Conservation (phyloP, 192 early-diverging fungal species). For the Coemansia sp. region DNA sequence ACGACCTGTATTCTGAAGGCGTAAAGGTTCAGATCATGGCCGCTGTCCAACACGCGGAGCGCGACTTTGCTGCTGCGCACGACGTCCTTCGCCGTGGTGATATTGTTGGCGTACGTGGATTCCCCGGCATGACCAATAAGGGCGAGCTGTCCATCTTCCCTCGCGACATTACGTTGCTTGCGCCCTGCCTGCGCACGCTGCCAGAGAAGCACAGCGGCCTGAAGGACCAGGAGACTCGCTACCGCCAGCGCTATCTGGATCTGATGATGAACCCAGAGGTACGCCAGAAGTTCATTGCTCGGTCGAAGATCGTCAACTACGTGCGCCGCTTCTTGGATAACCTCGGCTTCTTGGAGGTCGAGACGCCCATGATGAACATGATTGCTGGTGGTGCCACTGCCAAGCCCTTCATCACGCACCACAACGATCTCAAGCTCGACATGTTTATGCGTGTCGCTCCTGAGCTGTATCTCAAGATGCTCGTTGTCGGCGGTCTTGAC, state of each 20-base stretch:
- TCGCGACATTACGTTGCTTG: slow-evolving; percentile 80
- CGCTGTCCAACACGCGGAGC: slow-evolving; percentile 65
- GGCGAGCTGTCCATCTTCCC: slow-evolving; percentile 97
- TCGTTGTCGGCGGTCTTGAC: slow-evolving; percentile 97
- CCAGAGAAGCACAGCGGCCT: slow-evolving; percentile 95
- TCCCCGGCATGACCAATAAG: slow-evolving; percentile 88
- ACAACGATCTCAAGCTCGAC: slow-evolving; percentile 99
- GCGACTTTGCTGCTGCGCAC: slow-evolving; percentile 80
- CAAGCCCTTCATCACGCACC: slow-evolving; percentile 98
- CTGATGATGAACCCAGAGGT: slow-evolving; percentile 98
- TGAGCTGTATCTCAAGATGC: slow-evolving; percentile 97
- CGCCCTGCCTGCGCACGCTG: slow-evolving; percentile 95
- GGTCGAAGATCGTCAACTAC: slow-evolving; percentile 95
- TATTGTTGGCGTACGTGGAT: slow-evolving; percentile 91
- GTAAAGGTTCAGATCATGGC: slow-evolving; percentile 96
- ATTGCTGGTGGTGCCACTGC: slow-evolving; percentile 98
- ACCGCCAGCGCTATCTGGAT: slow-evolving; percentile 97
- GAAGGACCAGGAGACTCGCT: slow-evolving; percentile 96
- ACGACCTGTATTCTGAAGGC: slow-evolving; percentile 92
- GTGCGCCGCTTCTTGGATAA: slow-evolving; percentile 94
- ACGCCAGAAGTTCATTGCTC: slow-evolving; percentile 90
- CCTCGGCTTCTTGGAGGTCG: slow-evolving; percentile 96
- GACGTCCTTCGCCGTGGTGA: slow-evolving; percentile 90
- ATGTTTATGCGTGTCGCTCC: slow-evolving; percentile 99
- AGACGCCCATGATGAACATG: slow-evolving; percentile 99